These are phyloP conservation scores for Carex scoparia DNA, from an alignment of 176 grass and related monocot species.

Conservation along the genomic window DNA sequence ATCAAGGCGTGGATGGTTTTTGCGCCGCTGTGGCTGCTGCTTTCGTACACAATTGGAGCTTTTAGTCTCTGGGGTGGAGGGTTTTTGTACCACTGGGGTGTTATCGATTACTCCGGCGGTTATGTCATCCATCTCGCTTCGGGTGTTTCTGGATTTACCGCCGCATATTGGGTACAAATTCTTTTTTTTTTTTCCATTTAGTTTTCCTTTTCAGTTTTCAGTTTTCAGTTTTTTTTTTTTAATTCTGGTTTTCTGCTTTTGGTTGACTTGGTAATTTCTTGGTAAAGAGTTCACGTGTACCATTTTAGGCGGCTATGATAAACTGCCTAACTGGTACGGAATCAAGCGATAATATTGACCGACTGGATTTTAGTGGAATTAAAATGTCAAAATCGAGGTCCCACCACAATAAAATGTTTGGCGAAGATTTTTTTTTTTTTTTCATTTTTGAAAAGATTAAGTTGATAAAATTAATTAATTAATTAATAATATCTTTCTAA, in stretches of 20 bases:
- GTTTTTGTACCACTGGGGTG: constrained; percentile 69
- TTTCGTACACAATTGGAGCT: constrained; percentile 51
- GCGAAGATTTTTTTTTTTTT: constrained; percentile 10
- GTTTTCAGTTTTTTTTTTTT: neutral
- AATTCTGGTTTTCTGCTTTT: neutral
- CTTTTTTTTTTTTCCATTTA: neutral
- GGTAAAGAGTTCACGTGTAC: neutral
- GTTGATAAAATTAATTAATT: neutral
- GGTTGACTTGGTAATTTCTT: constrained; percentile 3
- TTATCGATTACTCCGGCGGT: constrained; percentile 67
- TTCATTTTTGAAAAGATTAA: neutral
- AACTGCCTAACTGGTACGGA: neutral
- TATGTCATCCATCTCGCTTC: constrained; percentile 72
- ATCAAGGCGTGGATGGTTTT: constrained; percentile 72
- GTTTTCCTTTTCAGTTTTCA: no score
- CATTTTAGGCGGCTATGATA: neutral
- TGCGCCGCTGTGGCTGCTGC: constrained; percentile 62
- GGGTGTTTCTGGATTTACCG: constrained; percentile 48
- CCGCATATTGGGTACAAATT: constrained; percentile 57
- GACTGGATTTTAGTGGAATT: neutral
- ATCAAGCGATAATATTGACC: neutral
- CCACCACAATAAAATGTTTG: neutral
- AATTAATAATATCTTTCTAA: neutral
- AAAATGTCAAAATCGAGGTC: neutral
- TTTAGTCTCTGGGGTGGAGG: constrained; percentile 68